These are phyloP conservation scores for Rhododendron henanense DNA, from an alignment of 148 eudicot species.

Conservation along the genomic window DNA sequence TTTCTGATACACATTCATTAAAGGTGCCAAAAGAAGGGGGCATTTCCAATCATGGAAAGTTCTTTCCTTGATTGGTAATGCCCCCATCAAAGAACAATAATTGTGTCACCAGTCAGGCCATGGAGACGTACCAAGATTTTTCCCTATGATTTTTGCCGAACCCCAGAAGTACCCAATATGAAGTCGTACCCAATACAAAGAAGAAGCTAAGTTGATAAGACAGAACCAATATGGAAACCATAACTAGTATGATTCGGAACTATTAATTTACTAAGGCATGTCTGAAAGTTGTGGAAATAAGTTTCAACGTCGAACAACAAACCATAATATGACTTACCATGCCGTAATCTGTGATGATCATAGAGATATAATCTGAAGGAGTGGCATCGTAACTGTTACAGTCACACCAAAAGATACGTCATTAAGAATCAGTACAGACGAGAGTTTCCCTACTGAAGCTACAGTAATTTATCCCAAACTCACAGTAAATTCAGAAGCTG, in stretches of 20 bases:
- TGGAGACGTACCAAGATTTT: not conserved
- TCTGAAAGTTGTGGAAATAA: not conserved
- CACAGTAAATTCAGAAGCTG: constrained; percentile 80
- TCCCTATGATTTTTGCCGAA: not conserved
- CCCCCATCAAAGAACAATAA: not conserved
- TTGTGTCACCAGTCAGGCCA: not conserved
- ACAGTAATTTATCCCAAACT: constrained; percentile 21
- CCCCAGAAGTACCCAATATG: not conserved
- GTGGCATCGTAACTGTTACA: constrained; percentile 76
- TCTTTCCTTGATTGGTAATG: not conserved
- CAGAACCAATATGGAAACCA: not conserved
- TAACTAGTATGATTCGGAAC: not conserved
- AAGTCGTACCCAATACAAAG: not conserved
- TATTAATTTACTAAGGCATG: not conserved
- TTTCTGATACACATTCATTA: not conserved
- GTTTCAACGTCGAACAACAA: not conserved
- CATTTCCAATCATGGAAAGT: not conserved
- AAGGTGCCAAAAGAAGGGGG: not conserved
- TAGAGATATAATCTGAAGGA: constrained; percentile 77
- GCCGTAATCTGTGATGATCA: constrained; percentile 89
- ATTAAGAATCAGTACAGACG: constrained; percentile 4
- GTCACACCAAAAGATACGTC: constrained; percentile 5
- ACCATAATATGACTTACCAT: constrained; percentile 48
- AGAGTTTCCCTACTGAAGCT: not conserved
- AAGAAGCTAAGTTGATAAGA: not conserved